Evolutionary conservation across 805 yeast species (phyloP).

Genomic region (Lipomyces orientalis): DNA sequence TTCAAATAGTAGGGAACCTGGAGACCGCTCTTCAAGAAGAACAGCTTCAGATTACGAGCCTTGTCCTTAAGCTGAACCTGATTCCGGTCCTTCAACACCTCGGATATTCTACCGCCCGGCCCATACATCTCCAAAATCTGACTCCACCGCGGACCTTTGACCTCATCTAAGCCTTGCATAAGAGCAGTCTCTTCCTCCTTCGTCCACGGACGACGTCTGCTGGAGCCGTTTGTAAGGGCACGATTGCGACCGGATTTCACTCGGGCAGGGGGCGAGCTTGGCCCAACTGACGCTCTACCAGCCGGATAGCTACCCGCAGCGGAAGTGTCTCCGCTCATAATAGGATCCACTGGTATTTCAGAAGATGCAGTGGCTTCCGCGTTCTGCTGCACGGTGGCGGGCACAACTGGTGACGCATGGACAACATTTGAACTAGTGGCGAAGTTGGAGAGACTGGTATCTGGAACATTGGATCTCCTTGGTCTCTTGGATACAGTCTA

Average conservation of each 20-base stretch:
- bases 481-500: neutral
- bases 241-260: slow-evolving; percentile 14
- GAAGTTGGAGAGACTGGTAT: neutral
- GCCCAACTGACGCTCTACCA: neutral
- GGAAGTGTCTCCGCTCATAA: slow-evolving; percentile 2
- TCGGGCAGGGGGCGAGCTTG: neutral
- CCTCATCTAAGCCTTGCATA: slow-evolving; percentile 71
- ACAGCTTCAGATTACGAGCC: slow-evolving; percentile 94
- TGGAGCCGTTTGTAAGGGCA: slow-evolving; percentile 25
- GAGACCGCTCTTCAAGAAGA: slow-evolving; percentile 72
- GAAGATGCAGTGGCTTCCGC: slow-evolving; percentile 17
- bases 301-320: neutral
- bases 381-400: neutral
- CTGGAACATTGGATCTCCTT: neutral
- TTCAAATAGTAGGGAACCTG: slow-evolving; percentile 77
- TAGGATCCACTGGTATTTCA: slow-evolving; percentile 22
- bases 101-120: slow-evolving; percentile 87
- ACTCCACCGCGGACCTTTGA: slow-evolving; percentile 93
- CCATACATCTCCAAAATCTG: slow-evolving; percentile 89
- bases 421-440: slow-evolving; percentile 1
- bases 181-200: slow-evolving; percentile 86
- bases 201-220: slow-evolving; percentile 77
- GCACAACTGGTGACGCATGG: slow-evolving; percentile 16
- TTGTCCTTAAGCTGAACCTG: slow-evolving; percentile 95
- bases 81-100: slow-evolving; percentile 81